Percentiles rank a stretch among this genome's conserved stretches.
These are phyloP conservation scores for Musa acuminata DNA, from an alignment of 176 grass and related monocot species.

Conservation along the genomic window DNA sequence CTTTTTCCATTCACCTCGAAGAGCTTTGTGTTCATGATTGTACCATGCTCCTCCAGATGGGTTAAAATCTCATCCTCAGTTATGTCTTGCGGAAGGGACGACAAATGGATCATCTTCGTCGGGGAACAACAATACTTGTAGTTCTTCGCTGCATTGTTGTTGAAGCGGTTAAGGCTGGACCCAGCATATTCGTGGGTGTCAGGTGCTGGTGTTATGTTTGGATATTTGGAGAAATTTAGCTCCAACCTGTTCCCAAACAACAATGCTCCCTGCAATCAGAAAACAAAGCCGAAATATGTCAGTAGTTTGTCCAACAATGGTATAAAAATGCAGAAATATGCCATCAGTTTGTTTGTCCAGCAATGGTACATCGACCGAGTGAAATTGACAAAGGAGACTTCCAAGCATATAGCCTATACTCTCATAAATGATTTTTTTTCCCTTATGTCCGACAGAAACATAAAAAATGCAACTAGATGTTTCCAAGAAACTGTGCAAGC, in stretches of 20 bases:
- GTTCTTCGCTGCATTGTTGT: conserved; percentile 77
- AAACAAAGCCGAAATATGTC: background rate
- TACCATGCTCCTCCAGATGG: conserved; percentile 66
- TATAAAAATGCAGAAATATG: background rate
- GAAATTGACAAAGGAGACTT: too few species aligned
- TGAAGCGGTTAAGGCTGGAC: conserved; percentile 76
- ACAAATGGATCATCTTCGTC: conserved; percentile 91
- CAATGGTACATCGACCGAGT: too few species aligned
- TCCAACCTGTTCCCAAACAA: conserved; percentile 80
- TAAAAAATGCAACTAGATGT: too few species aligned
- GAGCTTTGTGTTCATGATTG: conserved; percentile 62
- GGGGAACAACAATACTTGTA: conserved; percentile 80
- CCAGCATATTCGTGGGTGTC: conserved; percentile 59
- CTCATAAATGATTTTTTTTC: too few species aligned
- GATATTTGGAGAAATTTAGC: conserved; percentile 78
- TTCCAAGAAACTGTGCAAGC: too few species aligned
- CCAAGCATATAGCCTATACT: too few species aligned
- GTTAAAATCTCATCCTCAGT: conserved; percentile 45
- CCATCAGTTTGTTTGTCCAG: too few species aligned
- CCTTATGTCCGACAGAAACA: too few species aligned
- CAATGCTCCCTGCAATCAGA: conserved; percentile 39
- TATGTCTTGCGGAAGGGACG: conserved; percentile 74
- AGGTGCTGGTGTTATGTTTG: conserved; percentile 60
- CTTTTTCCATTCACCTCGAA: conserved; percentile 85
- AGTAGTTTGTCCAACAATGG: background rate